phyloP scores from a whole-genome alignment of 2,329 filamentous ascomycete species.

The Verticillium alfalfae region DNA sequence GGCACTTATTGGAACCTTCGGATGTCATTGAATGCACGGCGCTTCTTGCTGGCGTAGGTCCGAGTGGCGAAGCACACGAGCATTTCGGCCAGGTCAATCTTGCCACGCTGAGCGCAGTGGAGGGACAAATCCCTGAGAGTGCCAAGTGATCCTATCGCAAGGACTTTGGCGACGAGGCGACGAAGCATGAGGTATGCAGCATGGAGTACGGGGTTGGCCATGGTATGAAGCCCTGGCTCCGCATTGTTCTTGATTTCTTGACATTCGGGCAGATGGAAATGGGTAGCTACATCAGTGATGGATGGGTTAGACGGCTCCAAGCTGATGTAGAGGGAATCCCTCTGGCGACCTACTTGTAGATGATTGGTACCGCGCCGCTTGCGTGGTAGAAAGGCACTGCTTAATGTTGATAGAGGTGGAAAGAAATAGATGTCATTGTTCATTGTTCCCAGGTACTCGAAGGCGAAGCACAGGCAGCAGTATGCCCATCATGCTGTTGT shows the following conservation, averaged over 20 bases:
- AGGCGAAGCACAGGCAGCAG: too few species aligned
- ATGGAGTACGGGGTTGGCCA: neutral
- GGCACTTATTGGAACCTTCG: constrained; percentile 81
- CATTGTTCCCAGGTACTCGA: too few species aligned
- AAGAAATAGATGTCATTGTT: too few species aligned
- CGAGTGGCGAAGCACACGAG: constrained; percentile 29
- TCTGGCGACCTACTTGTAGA: too few species aligned
- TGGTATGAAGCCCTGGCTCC: neutral
- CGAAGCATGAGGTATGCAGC: neutral
- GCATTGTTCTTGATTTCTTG: neutral
- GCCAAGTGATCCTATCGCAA: constrained; percentile 5
- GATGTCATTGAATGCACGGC: constrained; percentile 73
- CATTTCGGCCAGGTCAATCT: constrained; percentile 49
- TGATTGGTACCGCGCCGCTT: too few species aligned
- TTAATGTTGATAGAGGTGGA: too few species aligned
- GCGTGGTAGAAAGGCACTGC: too few species aligned
- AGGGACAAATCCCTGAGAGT: constrained; percentile 40
- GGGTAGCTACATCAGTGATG: neutral
- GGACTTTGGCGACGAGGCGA: neutral
- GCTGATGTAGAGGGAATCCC: neutral
- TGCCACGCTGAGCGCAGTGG: constrained; percentile 46
- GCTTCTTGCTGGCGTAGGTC: constrained; percentile 45
- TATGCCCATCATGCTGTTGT: too few species aligned
- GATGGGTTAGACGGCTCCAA: neutral
- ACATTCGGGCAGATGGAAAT: neutral